Evolutionary conservation across 1,284 basidiomycete species (phyloP).

Genomic region (Cystobasidium slooffiae): DNA sequence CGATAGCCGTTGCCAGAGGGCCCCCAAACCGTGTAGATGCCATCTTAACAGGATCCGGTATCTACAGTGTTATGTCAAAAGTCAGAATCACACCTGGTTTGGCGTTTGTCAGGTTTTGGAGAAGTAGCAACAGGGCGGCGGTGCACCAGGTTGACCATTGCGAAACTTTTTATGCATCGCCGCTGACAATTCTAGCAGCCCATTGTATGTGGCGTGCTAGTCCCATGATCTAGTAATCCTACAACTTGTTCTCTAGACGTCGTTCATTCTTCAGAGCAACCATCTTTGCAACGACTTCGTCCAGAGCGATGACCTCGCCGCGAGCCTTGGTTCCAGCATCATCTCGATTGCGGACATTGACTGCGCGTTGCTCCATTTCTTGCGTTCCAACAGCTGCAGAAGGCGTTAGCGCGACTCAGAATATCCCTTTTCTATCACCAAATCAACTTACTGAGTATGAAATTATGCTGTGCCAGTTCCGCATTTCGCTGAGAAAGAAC

Average conservation of each 20-base stretch:
- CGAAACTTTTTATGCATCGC: constrained; percentile 12
- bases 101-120: background rate
- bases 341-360: constrained; percentile 94
- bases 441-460: constrained; percentile 78
- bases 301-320: constrained; percentile 68
- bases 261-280: constrained; percentile 67
- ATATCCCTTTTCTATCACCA: background rate
- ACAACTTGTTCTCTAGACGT: constrained; percentile 65
- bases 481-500: constrained; percentile 46
- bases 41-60: background rate
- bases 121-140: background rate
- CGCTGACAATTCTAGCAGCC: background rate
- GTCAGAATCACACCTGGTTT: background rate
- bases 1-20: background rate
- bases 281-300: constrained; percentile 69
- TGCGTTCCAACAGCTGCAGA: constrained; percentile 86
- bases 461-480: constrained; percentile 87
- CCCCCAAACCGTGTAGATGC: background rate
- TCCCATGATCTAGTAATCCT: background rate
- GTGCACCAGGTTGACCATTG: background rate
- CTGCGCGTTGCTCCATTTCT: constrained; percentile 79
- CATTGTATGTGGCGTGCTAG: background rate
- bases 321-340: constrained; percentile 81
- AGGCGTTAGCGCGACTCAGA: constrained; percentile 22
- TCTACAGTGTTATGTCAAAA: background rate